Percentiles rank a stretch among this genome's conserved stretches.
phyloP scores from a whole-genome alignment of 2,329 filamentous ascomycete species.

The Cytospora piceae region DNA sequence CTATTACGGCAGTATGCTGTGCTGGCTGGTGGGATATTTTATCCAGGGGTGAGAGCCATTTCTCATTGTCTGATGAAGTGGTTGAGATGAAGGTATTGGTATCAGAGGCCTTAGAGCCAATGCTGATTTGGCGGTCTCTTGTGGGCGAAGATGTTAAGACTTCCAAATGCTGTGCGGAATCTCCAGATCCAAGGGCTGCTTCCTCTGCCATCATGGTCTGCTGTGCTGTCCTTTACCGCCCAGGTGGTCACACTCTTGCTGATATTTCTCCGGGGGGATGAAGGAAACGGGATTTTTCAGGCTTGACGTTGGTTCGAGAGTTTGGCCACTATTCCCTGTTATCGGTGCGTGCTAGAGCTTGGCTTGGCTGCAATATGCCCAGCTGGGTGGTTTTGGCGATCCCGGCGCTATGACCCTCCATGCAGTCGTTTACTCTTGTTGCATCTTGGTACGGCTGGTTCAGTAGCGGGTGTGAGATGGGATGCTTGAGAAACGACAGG shows the following conservation, averaged over 20 bases:
- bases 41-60: slow-evolving; percentile 23
- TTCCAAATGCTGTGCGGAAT: slow-evolving; percentile 10
- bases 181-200: slow-evolving; percentile 1
- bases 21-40: slow-evolving; percentile 9
- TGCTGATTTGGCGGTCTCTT: slow-evolving; percentile 9
- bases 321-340: neutral
- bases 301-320: neutral
- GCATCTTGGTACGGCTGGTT: slow-evolving; percentile 13
- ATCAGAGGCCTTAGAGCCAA: slow-evolving; percentile 8
- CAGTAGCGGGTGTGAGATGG: slow-evolving; percentile 1
- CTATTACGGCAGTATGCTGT: slow-evolving; percentile 6
- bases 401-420: slow-evolving; percentile 13
- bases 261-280: neutral
- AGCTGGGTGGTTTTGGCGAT: slow-evolving; percentile 10
- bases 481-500: neutral
- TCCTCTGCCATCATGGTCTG: neutral
- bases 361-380: neutral
- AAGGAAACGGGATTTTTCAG: neutral
- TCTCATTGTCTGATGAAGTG: slow-evolving; percentile 19
- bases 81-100: slow-evolving; percentile 11
- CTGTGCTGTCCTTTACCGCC: neutral
- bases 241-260: neutral
- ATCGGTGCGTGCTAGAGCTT: neutral
- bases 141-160: neutral
- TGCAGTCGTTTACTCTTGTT: neutral